phyloP scores from a whole-genome alignment of 495 filamentous ascomycete genomes.

The Collariella sp. region DNA sequence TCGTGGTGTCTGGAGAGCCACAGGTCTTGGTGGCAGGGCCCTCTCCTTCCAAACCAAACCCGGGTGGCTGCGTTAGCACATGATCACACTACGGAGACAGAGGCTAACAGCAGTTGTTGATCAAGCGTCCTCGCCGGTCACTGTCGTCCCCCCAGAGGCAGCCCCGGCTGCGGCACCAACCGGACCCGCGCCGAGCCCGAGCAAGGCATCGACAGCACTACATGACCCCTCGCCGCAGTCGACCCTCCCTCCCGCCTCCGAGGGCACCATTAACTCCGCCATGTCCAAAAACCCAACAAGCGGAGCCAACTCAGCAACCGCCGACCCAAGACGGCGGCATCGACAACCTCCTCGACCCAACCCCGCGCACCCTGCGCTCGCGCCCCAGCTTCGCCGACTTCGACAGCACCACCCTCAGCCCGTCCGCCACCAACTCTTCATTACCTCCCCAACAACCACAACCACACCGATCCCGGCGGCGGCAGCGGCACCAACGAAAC shows the following conservation, averaged over 20 bases:
- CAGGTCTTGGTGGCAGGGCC: not conserved
- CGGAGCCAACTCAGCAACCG: slow-evolving; percentile 16
- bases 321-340: slow-evolving; percentile 6
- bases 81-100: not conserved
- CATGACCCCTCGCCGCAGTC: slow-evolving; percentile 20
- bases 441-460: not conserved
- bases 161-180: slow-evolving; percentile 5
- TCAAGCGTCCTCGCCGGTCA: slow-evolving; percentile 4
- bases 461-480: slow-evolving; percentile 2
- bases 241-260: slow-evolving; percentile 28
- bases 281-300: slow-evolving; percentile 25
- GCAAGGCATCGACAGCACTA: slow-evolving; percentile 10
- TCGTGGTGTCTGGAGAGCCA: not conserved
- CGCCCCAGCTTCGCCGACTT: slow-evolving; percentile 16
- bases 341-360: slow-evolving; percentile 7
- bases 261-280: slow-evolving; percentile 28
- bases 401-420: slow-evolving; percentile 24
- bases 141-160: not conserved
- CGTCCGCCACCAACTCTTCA: slow-evolving; percentile 4
- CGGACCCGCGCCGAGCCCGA: slow-evolving; percentile 14
- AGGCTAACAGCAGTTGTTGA: not conserved
- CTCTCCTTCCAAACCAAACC: not conserved
- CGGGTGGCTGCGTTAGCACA: no score
- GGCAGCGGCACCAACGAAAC: slow-evolving; percentile 1
- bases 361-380: not conserved